These are phyloP conservation scores for Vigna mungo DNA, from an alignment of 306 rosid genomes.

Conservation along the genomic window DNA sequence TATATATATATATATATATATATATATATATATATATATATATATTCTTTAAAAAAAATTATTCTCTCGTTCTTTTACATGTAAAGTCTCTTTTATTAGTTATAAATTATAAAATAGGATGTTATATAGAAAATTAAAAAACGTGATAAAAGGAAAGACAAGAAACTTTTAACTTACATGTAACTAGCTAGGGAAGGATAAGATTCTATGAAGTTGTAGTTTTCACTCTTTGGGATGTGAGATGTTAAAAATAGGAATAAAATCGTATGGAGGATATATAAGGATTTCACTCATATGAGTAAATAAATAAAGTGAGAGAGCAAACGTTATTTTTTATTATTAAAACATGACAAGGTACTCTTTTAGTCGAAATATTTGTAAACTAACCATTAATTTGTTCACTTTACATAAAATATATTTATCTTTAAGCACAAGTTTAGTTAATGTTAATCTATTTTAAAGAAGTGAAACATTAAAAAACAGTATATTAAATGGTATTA, in stretches of 20 bases:
- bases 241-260: slow-evolving; percentile 41
- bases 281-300: background rate
- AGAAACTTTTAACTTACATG: background rate
- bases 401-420: background rate
- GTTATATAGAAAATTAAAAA: background rate
- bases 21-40: no score
- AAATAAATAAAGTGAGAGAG: background rate
- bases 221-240: slow-evolving; percentile 3
- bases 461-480: background rate
- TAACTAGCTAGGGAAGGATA: background rate
- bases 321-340: background rate
- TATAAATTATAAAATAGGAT: no score
- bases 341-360: background rate
- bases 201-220: slow-evolving; percentile 3
- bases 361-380: no score
- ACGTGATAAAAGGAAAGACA: slow-evolving; percentile 15
- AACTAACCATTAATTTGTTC: background rate
- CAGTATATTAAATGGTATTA: background rate
- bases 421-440: background rate
- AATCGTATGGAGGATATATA: slow-evolving; percentile 16
- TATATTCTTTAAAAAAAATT: no score
- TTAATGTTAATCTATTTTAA: background rate
- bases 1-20: no score
- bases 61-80: no score
- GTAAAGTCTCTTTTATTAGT: no score